Percentiles rank a stretch among this genome's conserved stretches.
These are phyloP conservation scores for Madurella fahalii DNA, from an alignment of 2,329 filamentous ascomycete genomes.

Conservation along the genomic window DNA sequence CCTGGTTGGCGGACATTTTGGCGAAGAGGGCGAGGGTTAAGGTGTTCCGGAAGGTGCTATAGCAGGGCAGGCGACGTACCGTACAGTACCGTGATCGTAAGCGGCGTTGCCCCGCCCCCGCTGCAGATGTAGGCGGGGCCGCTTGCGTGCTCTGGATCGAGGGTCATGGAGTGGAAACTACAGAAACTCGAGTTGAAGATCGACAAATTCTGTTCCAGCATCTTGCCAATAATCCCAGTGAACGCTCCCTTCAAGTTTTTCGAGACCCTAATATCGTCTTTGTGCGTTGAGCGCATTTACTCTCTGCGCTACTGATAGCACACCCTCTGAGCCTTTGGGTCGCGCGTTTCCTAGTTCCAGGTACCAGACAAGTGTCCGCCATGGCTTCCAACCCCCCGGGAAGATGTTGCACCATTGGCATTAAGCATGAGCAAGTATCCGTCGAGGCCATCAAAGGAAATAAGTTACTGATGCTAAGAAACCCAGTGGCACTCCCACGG, in stretches of 20 bases:
- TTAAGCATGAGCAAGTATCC: constrained; percentile 49
- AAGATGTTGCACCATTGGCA: constrained; percentile 49
- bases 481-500: constrained; percentile 45
- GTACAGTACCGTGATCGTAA: too few relatives aligned
- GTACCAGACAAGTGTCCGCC: constrained; percentile 3
- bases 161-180: too few relatives aligned
- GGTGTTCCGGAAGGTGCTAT: not conserved
- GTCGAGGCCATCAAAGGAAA: not conserved
- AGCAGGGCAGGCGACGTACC: not conserved
- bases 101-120: too few relatives aligned
- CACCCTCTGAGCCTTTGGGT: too few relatives aligned
- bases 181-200: too few relatives aligned
- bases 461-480: not conserved
- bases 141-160: too few relatives aligned
- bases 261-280: too few relatives aligned
- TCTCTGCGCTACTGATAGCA: too few relatives aligned
- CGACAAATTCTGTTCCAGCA: not conserved
- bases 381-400: constrained; percentile 54
- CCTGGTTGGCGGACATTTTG: not conserved
- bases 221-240: not conserved
- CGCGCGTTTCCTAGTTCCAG: not conserved
- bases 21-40: not conserved
- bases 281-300: too few relatives aligned
- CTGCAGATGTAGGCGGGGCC: too few relatives aligned
- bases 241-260: too few relatives aligned